phyloP scores from a whole-genome alignment of 495 filamentous ascomycete species.

The Pseudoneurospora amorphoporcata region DNA sequence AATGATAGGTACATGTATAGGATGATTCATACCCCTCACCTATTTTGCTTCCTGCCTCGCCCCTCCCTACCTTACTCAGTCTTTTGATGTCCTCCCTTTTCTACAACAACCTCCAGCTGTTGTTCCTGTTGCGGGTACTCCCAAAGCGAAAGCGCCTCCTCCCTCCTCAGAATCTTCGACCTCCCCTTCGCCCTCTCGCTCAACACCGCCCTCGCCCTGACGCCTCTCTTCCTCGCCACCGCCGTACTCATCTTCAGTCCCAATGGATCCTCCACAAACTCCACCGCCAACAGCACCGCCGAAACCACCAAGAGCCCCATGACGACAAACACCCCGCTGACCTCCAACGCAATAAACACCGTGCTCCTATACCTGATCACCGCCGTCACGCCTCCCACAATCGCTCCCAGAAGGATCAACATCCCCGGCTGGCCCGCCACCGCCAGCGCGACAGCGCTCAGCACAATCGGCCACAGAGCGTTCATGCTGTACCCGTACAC shows the following conservation, averaged over 20 bases:
- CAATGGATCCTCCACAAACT: slow-evolving; percentile 11
- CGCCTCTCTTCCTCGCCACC: neutral
- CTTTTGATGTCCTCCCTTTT: neutral
- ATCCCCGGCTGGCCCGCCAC: slow-evolving; percentile 9
- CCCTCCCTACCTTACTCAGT: neutral
- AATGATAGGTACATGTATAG: neutral
- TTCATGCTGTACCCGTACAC: slow-evolving; percentile 2
- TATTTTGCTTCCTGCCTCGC: neutral
- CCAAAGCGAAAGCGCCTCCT: neutral
- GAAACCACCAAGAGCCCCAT: slow-evolving; percentile 1
- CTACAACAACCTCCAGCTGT: neutral
- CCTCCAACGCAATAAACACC: slow-evolving; percentile 22
- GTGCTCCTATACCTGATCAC: slow-evolving; percentile 15
- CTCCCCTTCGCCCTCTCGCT: neutral
- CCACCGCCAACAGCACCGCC: slow-evolving; percentile 5
- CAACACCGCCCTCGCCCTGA: neutral
- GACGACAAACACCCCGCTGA: slow-evolving; percentile 18
- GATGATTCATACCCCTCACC: neutral
- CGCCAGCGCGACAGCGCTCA: slow-evolving; percentile 2
- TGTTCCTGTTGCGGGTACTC: neutral
- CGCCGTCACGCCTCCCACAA: slow-evolving; percentile 5
- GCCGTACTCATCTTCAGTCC: slow-evolving; percentile 5
- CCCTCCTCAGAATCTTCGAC: neutral
- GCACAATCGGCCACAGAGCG: slow-evolving; percentile 5
- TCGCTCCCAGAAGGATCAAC: neutral